Evolutionary conservation across 805 yeast genomes (phyloP).

Genomic region (Wickerhamomyces bisporus): DNA sequence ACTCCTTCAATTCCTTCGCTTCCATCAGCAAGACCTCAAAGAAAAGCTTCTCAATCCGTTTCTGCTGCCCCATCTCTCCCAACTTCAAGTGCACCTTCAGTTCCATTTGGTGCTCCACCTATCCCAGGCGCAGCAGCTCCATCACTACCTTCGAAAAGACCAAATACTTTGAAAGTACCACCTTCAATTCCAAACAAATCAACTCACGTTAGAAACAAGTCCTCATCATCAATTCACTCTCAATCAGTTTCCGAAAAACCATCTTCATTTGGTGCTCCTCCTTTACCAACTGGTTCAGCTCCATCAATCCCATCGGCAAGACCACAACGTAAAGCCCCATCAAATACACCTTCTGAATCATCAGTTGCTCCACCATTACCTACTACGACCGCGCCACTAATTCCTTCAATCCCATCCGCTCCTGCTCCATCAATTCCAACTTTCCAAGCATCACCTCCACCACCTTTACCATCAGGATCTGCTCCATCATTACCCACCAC

Average conservation of each 20-base stretch:
- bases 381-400: conserved; percentile 24
- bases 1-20: conserved; percentile 29
- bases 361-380: conserved; percentile 18
- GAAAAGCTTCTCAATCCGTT: conserved; percentile 1
- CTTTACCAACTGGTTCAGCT: conserved; percentile 22
- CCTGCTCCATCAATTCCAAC: conserved; percentile 25
- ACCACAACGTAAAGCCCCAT: conserved; percentile 20
- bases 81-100: conserved; percentile 23
- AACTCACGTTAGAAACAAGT: conserved; percentile 12
- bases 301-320: conserved; percentile 26
- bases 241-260: conserved; percentile 6
- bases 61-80: conserved; percentile 28
- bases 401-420: conserved; percentile 23
- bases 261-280: conserved; percentile 25
- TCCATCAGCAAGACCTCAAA: conserved; percentile 11
- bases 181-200: conserved; percentile 14
- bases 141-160: conserved; percentile 18
- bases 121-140: conserved; percentile 19
- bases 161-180: conserved; percentile 14
- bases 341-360: conserved; percentile 13
- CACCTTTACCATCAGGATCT: conserved; percentile 24
- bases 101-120: conserved; percentile 19
- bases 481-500: conserved; percentile 9
- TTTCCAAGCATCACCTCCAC: conserved; percentile 29
- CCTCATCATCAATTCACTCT: conserved; percentile 12